Base-by-base conservation (phyloP, 2,329 filamentous ascomycete species). In the Cercospora sp. region DNA sequence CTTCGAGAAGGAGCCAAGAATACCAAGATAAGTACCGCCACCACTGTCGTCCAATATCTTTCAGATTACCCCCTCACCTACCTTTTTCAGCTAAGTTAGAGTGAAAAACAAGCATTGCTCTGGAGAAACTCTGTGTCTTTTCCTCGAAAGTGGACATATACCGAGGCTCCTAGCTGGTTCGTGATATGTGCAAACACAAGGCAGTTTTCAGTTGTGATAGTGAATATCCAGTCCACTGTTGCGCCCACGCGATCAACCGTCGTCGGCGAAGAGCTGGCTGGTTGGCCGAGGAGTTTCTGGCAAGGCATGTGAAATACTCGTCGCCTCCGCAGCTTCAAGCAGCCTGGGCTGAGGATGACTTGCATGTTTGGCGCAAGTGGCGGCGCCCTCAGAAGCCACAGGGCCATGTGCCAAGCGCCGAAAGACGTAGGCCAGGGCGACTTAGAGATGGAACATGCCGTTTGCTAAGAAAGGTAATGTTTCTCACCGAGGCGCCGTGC, bases 1-100 rank as follows among this genome's bases (percentile, higher is more conserved):
- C 32, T 37, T 63, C 13, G 45, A 63, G 61, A 63, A 63, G 61
- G 61, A 63, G 61, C 45, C 40, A 63, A 63, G 61, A 34, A 32
- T 55, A 26, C 45, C 61, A 63, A 63, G 61, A 40, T 6, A 9
- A 58, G 53, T 24, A 59, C 24, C 6, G 5, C 26, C 16, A 21
- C n/a, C n/a, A 59, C 10, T 18, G 55, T 12, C 55, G 18, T 24
- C 55, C 32, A 37, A 37, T 32, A 24, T 59, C 26, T 59, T 32
- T 10, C 3, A 2, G 28, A 16, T 13, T 12, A 12, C 6, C 28
- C 55, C 16, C 26, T 21, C 28, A 59, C 55, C 55, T 59, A 59
- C 55, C 32, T 9, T 10, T 59, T 59, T 24, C 32, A 37, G 55
- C 55, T 34, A 34, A 53, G 49, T 53, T 53, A 53, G 24, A 26